Percentiles rank a stretch among this genome's conserved stretches.
These are phyloP conservation scores for Zizania latifolia DNA, from an alignment of 176 grass and related monocot species.

Conservation along the genomic window DNA sequence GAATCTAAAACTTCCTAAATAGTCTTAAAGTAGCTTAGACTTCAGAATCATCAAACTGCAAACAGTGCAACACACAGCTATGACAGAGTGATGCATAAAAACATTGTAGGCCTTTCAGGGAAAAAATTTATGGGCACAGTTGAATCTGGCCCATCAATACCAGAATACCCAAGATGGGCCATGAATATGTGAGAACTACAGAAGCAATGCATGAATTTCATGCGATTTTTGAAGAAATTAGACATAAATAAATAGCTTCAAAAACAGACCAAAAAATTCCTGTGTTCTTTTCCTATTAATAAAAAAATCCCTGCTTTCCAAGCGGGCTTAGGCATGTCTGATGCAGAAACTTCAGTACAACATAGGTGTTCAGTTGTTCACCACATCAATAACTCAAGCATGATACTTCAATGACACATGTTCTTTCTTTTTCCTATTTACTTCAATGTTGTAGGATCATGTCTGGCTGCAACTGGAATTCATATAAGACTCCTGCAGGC, in stretches of 20 bases:
- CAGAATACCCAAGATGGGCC: not conserved
- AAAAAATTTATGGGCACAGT: too few relatives aligned
- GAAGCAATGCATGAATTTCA: not conserved
- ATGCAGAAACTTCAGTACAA: not conserved
- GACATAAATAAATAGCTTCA: not conserved
- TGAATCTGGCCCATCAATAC: not conserved
- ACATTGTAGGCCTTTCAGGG: not conserved
- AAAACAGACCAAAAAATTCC: not conserved
- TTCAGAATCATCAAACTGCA: too few relatives aligned
- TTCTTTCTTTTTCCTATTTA: not conserved
- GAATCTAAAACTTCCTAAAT: too few relatives aligned
- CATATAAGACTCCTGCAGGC: not conserved
- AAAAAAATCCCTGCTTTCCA: not conserved
- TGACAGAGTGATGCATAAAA: too few relatives aligned
- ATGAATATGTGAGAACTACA: not conserved
- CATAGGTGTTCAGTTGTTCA: not conserved
- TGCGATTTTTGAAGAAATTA: not conserved
- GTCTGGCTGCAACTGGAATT: constrained; percentile 13
- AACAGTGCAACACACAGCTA: not conserved
- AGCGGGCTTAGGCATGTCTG: not conserved
- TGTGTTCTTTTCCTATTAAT: not conserved
- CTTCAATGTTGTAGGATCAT: constrained; percentile 23
- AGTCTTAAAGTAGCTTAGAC: too few relatives aligned
- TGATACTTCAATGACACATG: not conserved
- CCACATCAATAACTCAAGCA: not conserved